Base-by-base conservation (phyloP, 345 rosid genomes). In the Triadica sebifera region DNA sequence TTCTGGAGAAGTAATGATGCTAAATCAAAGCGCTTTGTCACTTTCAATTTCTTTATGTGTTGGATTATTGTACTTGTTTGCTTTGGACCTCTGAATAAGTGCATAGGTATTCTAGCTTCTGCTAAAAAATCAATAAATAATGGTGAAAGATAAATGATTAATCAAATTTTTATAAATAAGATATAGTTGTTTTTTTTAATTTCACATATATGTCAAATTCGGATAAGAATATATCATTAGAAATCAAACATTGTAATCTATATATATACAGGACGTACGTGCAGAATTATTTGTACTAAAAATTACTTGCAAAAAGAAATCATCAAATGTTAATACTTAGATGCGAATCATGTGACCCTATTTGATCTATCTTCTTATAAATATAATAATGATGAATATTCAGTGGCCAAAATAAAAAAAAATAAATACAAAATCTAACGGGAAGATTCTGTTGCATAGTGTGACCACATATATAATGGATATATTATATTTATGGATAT, bases 21-120 rank as follows among this genome's bases (percentile, higher is more conserved):
- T 79, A 84, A 86, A 75, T 86, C 72, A 69, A 84, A 69, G 77
- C 81, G 87, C 71, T 78, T 81, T 34, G 83, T 24, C 49, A 78
- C 67, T 75, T 75, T 84, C 55, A 85, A 46, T 67, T 79, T 75
- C 56, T 82, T 74, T 34, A 65, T 37, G 59, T 78, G 77, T 67
- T 74, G 79, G 15, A 67, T 60, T 52, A 53, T 43, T 41, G 78
- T 76, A 59, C 63, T 75, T 45, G 41, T 79, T 83, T 75, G 83
- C 25, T 60, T 74, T 39, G 65, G 43, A 38, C 69, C 57, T 67
- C 34, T 61, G 3, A 25, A 29, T 4, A 73, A 19, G n/a, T 38
- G 80, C 65, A 37, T 47, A 67, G 83, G 65, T 71, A 70, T 83
- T 52, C 78, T 79, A 57, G 85, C 90, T 69, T 84, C 88, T 85